Base-by-base conservation (phyloP, 495 filamentous ascomycete genomes). In the Penicillium parvum region DNA sequence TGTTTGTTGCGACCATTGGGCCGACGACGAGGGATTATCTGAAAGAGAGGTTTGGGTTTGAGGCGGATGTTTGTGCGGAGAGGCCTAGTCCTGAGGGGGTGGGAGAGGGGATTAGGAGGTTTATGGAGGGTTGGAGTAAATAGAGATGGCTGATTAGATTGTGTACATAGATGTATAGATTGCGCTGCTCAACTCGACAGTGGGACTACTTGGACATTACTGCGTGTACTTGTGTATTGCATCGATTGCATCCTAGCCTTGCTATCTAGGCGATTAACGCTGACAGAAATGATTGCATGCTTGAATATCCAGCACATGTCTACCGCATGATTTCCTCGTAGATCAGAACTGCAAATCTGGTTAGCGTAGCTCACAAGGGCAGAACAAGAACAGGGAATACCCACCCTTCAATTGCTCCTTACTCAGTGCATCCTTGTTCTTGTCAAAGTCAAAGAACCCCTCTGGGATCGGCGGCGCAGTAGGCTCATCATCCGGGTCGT, bases 381-480 rank as follows among this genome's bases (percentile, higher is more conserved):
- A 30, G 3, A 17, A 2, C 5, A 8, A 1, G n/a, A 9, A 22
- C 19, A 27, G 26, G 7, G 7, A 7, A 11, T n/a, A 71, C 80
- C 65, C 61, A 86, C 84, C 58, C 75, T 96, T 96, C 67, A 99
- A 66, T 70, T 99, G 86, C 67, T 99, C 94, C 74, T 99, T 99
- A 75, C 85, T 95, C 50, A 99, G 73, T 46, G 84, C 89, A 65
- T 99, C 94, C 83, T 99, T 99, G 73, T 95, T 92, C 77, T 96
- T 95, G 72, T 99, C 94, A 62, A 99, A 99, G 66, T 97, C 92
- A 65, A 99, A 99, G 78, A 99, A 99, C 58, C 94, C 90, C 57
- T 96, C 90, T 0, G 94, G 94, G 53, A 99, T 99, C 11, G 94
- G 89, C 9, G 86, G 83, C 8, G 94, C 94, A 11, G 88, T 96